Percentiles rank a stretch among this genome's conserved stretches.
phyloP scores from a whole-genome alignment of 805 yeast genomes.

The Wickerhamomyces canadensis region DNA sequence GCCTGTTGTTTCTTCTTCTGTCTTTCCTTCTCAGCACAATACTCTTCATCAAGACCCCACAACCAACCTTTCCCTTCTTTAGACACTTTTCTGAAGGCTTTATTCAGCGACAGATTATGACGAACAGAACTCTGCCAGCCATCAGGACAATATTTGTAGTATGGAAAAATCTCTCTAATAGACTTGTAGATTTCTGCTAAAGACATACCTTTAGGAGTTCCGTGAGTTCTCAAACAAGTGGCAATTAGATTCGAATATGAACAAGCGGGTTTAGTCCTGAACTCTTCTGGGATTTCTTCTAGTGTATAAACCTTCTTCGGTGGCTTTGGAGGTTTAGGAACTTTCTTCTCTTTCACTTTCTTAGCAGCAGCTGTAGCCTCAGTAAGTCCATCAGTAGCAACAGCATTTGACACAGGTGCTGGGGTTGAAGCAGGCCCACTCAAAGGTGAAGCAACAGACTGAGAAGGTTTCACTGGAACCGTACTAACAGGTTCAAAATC shows the following conservation, averaged over 20 bases:
- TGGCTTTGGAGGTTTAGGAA: conserved; percentile 43
- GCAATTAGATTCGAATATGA: conserved; percentile 81
- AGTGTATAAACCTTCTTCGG: conserved; percentile 62
- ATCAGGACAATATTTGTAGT: conserved; percentile 87
- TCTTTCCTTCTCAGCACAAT: conserved; percentile 75
- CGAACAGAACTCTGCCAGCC: conserved; percentile 97
- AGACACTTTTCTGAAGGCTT: conserved; percentile 74
- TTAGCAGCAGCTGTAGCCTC: conserved; percentile 25
- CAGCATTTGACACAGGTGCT: conserved; percentile 35
- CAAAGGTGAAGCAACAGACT: conserved; percentile 13
- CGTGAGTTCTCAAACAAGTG: conserved; percentile 64
- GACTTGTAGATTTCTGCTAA: conserved; percentile 81
- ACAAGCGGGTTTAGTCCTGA: conserved; percentile 74
- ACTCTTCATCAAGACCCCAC: conserved; percentile 88
- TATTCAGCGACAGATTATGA: conserved; percentile 82
- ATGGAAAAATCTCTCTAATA: conserved; percentile 84
- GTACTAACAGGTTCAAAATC: conserved; percentile 20
- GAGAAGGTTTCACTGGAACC: background rate
- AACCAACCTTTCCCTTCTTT: conserved; percentile 93
- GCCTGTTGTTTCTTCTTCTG: conserved; percentile 64
- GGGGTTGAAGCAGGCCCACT: conserved; percentile 21
- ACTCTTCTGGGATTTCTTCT: conserved; percentile 87
- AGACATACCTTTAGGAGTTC: conserved; percentile 70
- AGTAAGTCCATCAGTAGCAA: conserved; percentile 43
- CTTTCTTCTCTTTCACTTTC: conserved; percentile 39